Evolutionary conservation across 192 early-diverging fungal species (phyloP), one percentile per base, ranked within the genome.

Genomic region (Gigaspora rosea): DNA sequence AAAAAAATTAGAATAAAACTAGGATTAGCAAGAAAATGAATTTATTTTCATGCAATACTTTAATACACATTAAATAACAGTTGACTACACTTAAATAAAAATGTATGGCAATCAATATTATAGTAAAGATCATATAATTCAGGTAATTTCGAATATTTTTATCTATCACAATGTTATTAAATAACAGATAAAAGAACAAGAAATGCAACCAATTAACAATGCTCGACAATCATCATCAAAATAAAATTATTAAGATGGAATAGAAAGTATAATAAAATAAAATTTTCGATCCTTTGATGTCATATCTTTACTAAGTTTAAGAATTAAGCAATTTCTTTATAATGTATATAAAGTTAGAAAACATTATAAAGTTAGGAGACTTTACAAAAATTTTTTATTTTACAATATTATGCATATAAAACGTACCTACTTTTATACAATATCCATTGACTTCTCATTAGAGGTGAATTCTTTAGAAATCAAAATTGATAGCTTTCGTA

Each of bases 391-490:
- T 27, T 27, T 27, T 27, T 27, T 27, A 27, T 27, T 27, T 27
- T 27, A 27, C 27, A 27, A 27, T 27, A 27, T 27, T 27, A 27
- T 27, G 27, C 27, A 27, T 49, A 8, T 61, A 18, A 48, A 48
- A 35, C 16, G 12, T 57, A 74, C 73, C 73, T 74, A 41, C 48
- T 47, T 35, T 62, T 62, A 41, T 15, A 74, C 8, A 16, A 8
- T 13, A 15, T 71, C 48, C 9, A 71, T 71, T 41, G 22, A 27
- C 7, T 61, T 16, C n/a, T 74, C 73, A 18, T 15, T 9, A 13
- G 20, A 46, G n/a, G n/a, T 63, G 61, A 74, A 35, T 52, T 76
- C 74, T 18, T 36, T 49, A 65, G 59, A 13, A 32, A 76, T 41
- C 33, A 64, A 49, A 0, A n/a, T 18, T 35, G 74, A 36, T 65